Evolutionary conservation across 2,329 filamentous ascomycete species (phyloP).

Genomic region (Chaetothyriales sp.): DNA sequence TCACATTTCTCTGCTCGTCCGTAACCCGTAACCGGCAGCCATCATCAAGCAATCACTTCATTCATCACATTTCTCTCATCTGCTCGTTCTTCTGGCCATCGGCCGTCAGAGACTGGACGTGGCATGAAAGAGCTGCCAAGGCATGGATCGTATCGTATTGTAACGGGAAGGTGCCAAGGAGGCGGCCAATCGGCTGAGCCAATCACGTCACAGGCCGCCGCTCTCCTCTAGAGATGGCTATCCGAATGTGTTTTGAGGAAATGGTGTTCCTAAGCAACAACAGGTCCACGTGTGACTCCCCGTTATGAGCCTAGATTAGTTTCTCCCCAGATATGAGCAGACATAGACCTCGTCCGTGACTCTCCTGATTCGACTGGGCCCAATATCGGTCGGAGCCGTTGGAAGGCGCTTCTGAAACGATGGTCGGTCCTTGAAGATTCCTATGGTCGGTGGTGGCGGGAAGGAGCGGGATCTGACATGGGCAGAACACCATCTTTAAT

Average conservation of each 20-base stretch:
- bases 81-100: too few species aligned
- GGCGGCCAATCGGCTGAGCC: too few species aligned
- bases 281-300: background rate
- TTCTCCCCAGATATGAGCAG: background rate
- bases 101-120: too few species aligned
- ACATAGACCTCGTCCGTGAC: background rate
- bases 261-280: background rate
- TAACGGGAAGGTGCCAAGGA: too few species aligned
- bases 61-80: too few species aligned
- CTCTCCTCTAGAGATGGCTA: too few species aligned
- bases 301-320: background rate
- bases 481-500: slow-evolving; percentile 71
- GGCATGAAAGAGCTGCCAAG: too few species aligned
- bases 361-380: background rate
- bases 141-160: too few species aligned
- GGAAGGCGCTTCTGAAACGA: background rate
- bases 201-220: too few species aligned
- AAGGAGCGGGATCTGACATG: background rate
- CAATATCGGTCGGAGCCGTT: background rate
- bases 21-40: too few species aligned
- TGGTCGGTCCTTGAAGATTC: background rate
- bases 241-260: background rate
- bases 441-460: background rate
- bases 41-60: too few species aligned
- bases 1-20: too few species aligned